Evolutionary conservation across 2,329 filamentous ascomycete species (phyloP), one percentile per base, ranked within the genome.

Genomic region (Volutella citrinella): DNA sequence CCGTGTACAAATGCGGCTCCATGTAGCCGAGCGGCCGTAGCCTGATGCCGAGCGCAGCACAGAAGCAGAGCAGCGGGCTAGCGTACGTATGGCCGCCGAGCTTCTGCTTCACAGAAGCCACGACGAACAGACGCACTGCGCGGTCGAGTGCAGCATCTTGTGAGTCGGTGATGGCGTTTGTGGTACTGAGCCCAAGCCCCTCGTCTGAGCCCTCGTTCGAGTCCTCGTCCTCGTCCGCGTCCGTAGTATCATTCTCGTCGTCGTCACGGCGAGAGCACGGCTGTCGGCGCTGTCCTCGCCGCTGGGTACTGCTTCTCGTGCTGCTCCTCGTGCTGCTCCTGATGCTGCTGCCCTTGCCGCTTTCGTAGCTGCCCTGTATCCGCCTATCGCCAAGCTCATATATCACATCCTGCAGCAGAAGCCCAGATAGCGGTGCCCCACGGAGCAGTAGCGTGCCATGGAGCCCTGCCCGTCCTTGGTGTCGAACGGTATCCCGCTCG

Each of bases 391-490:
- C n/a, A n/a, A n/a, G n/a, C n/a, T n/a, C n/a, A n/a, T n/a, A n/a
- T n/a, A n/a, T n/a, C n/a, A n/a, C n/a, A n/a, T n/a, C n/a, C 21
- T 16, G 21, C 7, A 30, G 21, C 21, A 35, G 8, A 30, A 35
- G 32, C 32, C 19, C 16, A 35, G 20, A 16, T 35, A 35, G 7
- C 20, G 20, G 11, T 35, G 27, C 12, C 32, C 17, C n/a, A 35
- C n/a, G 12, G 21, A 26, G 20, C 19, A 13, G 18, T 38, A 38
- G 18, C 34, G 25, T 21, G n/a, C 22, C 13, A 38, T 38, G 17
- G 30, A 38, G 19, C 13, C 26, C 18, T 38, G 26, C 22, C 31
- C 34, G 22, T 27, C 30, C 22, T 38, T 38, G 21, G 16, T 20
- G 7, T 26, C 26, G 19, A 33, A 38, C 26, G 17, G 26, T 14